These are phyloP conservation scores for Starmerella apis DNA, from an alignment of 805 yeast genomes.

Conservation along the genomic window DNA sequence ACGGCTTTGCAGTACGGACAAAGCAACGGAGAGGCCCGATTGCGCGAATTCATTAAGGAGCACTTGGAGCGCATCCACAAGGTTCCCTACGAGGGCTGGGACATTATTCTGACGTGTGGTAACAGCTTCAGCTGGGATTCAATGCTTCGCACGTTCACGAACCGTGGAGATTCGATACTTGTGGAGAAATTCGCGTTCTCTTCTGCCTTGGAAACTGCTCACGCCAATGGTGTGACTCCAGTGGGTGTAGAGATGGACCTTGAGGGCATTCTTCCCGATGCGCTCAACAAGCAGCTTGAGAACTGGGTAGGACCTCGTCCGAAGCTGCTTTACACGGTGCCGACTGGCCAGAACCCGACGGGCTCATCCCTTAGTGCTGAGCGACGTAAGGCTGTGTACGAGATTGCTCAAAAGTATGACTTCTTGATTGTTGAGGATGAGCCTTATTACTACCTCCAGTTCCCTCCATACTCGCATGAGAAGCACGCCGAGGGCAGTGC, in stretches of 20 bases:
- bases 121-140: slow-evolving; percentile 85
- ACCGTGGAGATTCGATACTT: slow-evolving; percentile 68
- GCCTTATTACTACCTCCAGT: slow-evolving; percentile 89
- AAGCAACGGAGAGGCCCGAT: slow-evolving; percentile 69
- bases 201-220: slow-evolving; percentile 72
- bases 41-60: slow-evolving; percentile 55
- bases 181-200: slow-evolving; percentile 79
- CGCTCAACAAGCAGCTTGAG: slow-evolving; percentile 47
- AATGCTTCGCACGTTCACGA: slow-evolving; percentile 60
- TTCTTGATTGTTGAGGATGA: slow-evolving; percentile 85
- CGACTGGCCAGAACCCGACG: slow-evolving; percentile 97
- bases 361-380: slow-evolving; percentile 71
- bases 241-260: slow-evolving; percentile 71
- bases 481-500: slow-evolving; percentile 25
- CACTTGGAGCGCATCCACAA: slow-evolving; percentile 43
- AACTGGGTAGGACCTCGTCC: slow-evolving; percentile 48
- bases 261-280: slow-evolving; percentile 64
- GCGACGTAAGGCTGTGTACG: slow-evolving; percentile 67
- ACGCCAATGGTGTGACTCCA: slow-evolving; percentile 55
- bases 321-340: slow-evolving; percentile 74
- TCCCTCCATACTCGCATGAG: slow-evolving; percentile 23
- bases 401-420: slow-evolving; percentile 73
- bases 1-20: slow-evolving; percentile 85
- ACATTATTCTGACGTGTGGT: slow-evolving; percentile 58
- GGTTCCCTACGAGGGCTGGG: slow-evolving; percentile 59